phyloP scores from a whole-genome alignment of 1,284 basidiomycete genomes.

The Ceratobasidium sp. region DNA sequence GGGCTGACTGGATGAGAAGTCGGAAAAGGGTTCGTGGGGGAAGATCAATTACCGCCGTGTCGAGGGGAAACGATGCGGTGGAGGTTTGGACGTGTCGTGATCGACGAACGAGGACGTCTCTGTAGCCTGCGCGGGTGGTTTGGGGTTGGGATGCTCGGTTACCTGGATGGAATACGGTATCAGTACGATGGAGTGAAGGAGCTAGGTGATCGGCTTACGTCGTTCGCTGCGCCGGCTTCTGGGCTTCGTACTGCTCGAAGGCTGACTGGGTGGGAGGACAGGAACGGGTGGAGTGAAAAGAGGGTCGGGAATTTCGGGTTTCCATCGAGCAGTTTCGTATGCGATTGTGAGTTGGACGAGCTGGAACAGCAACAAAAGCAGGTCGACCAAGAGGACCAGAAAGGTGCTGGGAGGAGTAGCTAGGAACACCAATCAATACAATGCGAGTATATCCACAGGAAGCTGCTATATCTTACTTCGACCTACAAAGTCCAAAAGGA shows the following conservation, averaged over 20 bases:
- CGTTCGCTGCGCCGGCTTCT: conserved; percentile 10
- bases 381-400: conserved; percentile 10
- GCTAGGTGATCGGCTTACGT: conserved; percentile 8
- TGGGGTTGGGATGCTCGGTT: not conserved
- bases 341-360: conserved; percentile 29
- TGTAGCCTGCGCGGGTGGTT: conserved; percentile 21
- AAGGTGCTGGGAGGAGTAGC: not conserved
- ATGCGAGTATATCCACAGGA: too few relatives aligned
- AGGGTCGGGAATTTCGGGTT: conserved; percentile 32
- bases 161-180: not conserved
- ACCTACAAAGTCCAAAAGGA: conserved; percentile 38
- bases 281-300: conserved; percentile 9
- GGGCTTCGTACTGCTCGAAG: not conserved
- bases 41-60: conserved; percentile 14
- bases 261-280: not conserved
- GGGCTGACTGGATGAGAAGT: not conserved
- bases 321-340: conserved; percentile 34
- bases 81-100: conserved; percentile 24
- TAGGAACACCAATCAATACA: too few relatives aligned
- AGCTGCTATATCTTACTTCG: too few relatives aligned
- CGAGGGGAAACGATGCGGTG: conserved; percentile 3
- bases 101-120: conserved; percentile 15
- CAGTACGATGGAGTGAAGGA: not conserved
- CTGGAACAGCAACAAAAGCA: conserved; percentile 22
- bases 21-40: conserved; percentile 8